These are phyloP conservation scores for Xylaria sp. DNA, from an alignment of 2,329 filamentous ascomycete genomes.

Conservation along the genomic window DNA sequence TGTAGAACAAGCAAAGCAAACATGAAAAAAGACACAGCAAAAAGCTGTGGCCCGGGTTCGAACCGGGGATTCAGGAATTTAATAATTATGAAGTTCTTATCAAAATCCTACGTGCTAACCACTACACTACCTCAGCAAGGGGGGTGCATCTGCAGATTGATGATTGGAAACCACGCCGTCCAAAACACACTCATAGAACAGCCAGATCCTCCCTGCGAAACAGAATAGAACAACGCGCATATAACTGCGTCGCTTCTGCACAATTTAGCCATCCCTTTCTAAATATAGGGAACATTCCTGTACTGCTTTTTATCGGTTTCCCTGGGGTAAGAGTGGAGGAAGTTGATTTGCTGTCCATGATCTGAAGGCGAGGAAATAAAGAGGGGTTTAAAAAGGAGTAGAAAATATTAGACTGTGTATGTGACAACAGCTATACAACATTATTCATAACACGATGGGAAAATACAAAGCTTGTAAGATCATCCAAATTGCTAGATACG, in stretches of 20 bases:
- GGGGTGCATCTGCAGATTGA: too few relatives aligned
- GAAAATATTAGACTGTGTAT: not conserved
- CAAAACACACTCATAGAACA: not conserved
- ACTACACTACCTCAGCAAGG: slow-evolving; percentile 44
- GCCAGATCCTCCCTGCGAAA: too few relatives aligned
- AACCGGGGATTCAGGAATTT: slow-evolving; percentile 45
- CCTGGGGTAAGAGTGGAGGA: not conserved
- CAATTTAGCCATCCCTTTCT: not conserved
- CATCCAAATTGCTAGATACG: not conserved
- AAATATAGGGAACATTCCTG: too few relatives aligned
- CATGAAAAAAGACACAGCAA: not conserved
- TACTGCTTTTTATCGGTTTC: not conserved
- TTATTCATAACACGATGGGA: not conserved
- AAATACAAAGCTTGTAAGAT: not conserved
- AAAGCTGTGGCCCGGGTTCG: slow-evolving; percentile 43
- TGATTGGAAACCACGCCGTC: not conserved
- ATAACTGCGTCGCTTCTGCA: not conserved
- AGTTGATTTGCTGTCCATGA: not conserved
- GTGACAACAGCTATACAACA: not conserved
- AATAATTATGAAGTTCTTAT: not conserved
- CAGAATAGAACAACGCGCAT: not conserved
- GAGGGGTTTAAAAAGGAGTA: not conserved
- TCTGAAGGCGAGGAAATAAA: not conserved
- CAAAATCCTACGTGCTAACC: slow-evolving; percentile 48
- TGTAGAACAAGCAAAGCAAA: not conserved